phyloP scores from a whole-genome alignment of 2,329 filamentous ascomycete genomes.

The Macroventuria anomochaeta region DNA sequence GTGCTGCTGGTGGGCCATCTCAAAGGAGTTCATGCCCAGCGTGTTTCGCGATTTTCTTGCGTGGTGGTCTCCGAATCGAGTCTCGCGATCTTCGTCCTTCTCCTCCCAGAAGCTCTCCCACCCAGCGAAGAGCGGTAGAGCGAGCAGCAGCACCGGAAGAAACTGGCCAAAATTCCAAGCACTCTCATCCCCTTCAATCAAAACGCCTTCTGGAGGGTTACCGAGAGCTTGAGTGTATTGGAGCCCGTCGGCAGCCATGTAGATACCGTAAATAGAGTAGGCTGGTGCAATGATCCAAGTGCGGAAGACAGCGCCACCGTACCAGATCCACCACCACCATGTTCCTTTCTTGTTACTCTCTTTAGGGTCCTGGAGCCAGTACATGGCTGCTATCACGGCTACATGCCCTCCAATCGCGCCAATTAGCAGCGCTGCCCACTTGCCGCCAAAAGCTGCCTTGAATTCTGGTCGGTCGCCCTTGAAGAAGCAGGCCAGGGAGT shows the following conservation, averaged over 20 bases:
- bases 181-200: slow-evolving; percentile 31
- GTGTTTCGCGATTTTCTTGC: slow-evolving; percentile 17
- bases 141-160: slow-evolving; percentile 38
- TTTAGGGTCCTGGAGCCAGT: slow-evolving; percentile 26
- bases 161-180: slow-evolving; percentile 44
- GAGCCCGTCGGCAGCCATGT: slow-evolving; percentile 32
- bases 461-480: slow-evolving; percentile 30
- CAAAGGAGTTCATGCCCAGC: slow-evolving; percentile 7
- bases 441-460: slow-evolving; percentile 32
- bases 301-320: slow-evolving; percentile 31
- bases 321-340: slow-evolving; percentile 32
- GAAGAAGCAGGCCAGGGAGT: slow-evolving; percentile 38
- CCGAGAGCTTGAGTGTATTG: slow-evolving; percentile 37
- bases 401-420: slow-evolving; percentile 40
- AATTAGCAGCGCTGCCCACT: slow-evolving; percentile 38
- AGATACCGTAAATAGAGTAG: slow-evolving; percentile 40
- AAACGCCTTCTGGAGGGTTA: slow-evolving; percentile 20
- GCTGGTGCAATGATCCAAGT: slow-evolving; percentile 42
- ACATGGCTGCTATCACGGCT: slow-evolving; percentile 42
- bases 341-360: slow-evolving; percentile 16
- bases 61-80: slow-evolving; percentile 21
- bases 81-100: slow-evolving; percentile 33
- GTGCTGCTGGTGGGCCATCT: background rate
- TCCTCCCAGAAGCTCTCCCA: slow-evolving; percentile 43
- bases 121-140: slow-evolving; percentile 40